These are phyloP conservation scores for Capillidium heterosporum DNA, from an alignment of 371 early-diverging fungal species.

Conservation along the genomic window DNA sequence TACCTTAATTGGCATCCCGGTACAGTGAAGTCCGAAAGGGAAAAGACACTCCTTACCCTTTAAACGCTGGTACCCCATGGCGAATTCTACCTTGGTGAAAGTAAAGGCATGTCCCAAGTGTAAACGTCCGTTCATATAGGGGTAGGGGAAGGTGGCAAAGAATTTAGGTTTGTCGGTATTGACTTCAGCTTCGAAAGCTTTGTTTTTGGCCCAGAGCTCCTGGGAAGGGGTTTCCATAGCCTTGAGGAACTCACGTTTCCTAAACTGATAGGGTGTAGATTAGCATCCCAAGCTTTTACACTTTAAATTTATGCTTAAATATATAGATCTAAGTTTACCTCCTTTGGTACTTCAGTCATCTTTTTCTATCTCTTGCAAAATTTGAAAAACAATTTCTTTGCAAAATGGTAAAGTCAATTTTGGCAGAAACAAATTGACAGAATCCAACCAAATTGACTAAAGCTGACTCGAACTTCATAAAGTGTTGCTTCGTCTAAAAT, in stretches of 20 bases:
- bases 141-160: slow-evolving; percentile 96
- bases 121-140: slow-evolving; percentile 99
- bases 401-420: too few species aligned
- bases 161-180: slow-evolving; percentile 35
- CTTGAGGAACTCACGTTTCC: slow-evolving; percentile 68
- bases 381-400: background rate
- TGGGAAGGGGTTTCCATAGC: slow-evolving; percentile 63
- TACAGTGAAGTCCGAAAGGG: slow-evolving; percentile 99
- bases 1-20: slow-evolving; percentile 99
- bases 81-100: slow-evolving; percentile 94
- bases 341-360: background rate
- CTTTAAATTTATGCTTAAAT: background rate
- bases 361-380: background rate
- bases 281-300: background rate
- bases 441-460: too few species aligned
- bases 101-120: slow-evolving; percentile 99
- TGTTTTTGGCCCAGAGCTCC: slow-evolving; percentile 57
- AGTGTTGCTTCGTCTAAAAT: too few species aligned
- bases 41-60: slow-evolving; percentile 91
- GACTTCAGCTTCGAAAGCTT: slow-evolving; percentile 20
- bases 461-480: too few species aligned
- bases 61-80: slow-evolving; percentile 82
- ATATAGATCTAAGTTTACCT: background rate
- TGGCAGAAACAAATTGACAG: too few species aligned
- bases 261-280: slow-evolving; percentile 7